Base-by-base conservation (phyloP, 495 filamentous ascomycete species). In the Aspergillus ellipticus region DNA sequence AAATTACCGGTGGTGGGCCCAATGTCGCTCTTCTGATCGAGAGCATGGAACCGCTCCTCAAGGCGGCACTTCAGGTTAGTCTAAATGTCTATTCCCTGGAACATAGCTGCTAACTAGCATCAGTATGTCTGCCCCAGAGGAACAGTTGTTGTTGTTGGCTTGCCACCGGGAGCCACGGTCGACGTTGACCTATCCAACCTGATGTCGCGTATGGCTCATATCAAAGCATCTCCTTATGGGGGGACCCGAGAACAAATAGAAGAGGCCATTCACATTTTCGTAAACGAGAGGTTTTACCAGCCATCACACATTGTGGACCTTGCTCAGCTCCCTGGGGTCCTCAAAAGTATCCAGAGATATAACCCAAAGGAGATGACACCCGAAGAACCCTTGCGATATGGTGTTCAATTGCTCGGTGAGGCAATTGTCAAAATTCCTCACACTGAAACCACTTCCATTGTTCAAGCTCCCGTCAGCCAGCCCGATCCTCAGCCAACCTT, bases 1-100 rank as follows among this genome's bases (percentile, higher is more conserved):
- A 8, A 64, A 74, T 46, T 87, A 90, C 50, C 85, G 86, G 13
- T 73, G 49, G 86, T 20, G 89, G 89, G 28, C 88, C 89, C 4
- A 86, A 92, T 59, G 89, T 88, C 2, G 89, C 90, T 42, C 73
- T 94, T 45, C 67, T 92, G 24, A 78, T 92, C 5, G 88, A 90
- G 42, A 86, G 86, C 19, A 79, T 70, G 56, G 89, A 92, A 74
- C 85, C 83, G 72, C 88, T 89, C 15, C 92, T 92, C 79, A 87
- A 92, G 72, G 88, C 92, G 67, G 89, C 89, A 19, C 80, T 45
- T 31, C 37, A 56, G 54, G 46, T 51, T 19, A 84, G 45, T 79
- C 17, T 42, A 19, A 4, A 4, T 43, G 1, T 19, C 4, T 6
- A 21, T 20, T 19, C 17, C 2, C 2, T 16, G 21, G 13, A 37